Evolutionary conservation across 1,284 basidiomycete genomes (phyloP), one percentile per base, ranked within the genome.

Genomic region (Mycosarcoma maydis): DNA sequence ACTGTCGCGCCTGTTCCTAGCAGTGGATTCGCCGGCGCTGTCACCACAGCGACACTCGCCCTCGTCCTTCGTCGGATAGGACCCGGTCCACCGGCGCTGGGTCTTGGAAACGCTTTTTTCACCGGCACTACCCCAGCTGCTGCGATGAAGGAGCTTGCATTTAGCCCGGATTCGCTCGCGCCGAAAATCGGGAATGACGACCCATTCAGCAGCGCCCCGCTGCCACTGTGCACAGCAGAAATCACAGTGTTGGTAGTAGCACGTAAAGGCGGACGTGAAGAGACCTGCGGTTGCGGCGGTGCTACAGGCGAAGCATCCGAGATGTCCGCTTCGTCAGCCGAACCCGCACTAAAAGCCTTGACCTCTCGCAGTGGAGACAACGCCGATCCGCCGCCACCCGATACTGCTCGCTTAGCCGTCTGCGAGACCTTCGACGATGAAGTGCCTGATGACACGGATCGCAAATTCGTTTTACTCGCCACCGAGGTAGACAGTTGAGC

Each of bases 21-120:
- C 6, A 48, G 29, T 3, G 53, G 53, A 20, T 49, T 53, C 2
- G 5, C 17, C 19, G 16, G 29, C 8, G 33, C 37, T 10, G n/a
- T 26, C 0, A 34, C 46, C 3, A 61, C 39, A 3, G 54, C 65
- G 0, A 68, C 40, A n/a, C 65, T 68, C 2, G 65, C 38, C 22
- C 53, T 10, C 3, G 48, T 57, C 1, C 49, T 33, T 8, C 59
- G 9, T 2, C 62, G 23, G 4, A 69, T 59, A 3, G 66, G 66
- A 1, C 66, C 66, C 1, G 66, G 66, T 16, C 66, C 66, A 16
- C 66, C 66, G 3, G 66, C 66, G 17, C 50, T 55, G 4, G 66
- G 66, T 2, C 55, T n/a, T 0, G 66, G 66, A 30, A 69, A 69
- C 10, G 66, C 45, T 39, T 69, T 69, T 16, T 60, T 57, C 4